Percentiles rank a stretch among this genome's conserved stretches.
phyloP scores from a whole-genome alignment of 306 rosid genomes.

The Citrullus mucosospermus region DNA sequence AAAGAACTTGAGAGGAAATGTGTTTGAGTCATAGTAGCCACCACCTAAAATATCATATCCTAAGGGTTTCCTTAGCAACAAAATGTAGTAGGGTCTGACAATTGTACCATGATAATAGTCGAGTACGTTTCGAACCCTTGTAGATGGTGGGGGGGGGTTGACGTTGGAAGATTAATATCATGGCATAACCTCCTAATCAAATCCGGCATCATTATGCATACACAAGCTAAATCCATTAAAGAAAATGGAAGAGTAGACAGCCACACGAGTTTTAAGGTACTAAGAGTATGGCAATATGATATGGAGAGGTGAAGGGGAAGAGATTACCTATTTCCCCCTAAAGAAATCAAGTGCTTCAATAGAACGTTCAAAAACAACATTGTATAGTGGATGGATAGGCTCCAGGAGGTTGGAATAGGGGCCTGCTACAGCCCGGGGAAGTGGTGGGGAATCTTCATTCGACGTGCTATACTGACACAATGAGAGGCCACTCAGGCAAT shows the following conservation, averaged over 20 bases:
- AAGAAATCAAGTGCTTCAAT: slow-evolving; percentile 61
- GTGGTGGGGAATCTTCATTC: slow-evolving; percentile 43
- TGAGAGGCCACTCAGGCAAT: slow-evolving; percentile 87
- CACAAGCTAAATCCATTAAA: background rate
- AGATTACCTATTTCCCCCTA: slow-evolving; percentile 17
- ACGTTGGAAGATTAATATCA: background rate
- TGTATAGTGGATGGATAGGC: slow-evolving; percentile 73
- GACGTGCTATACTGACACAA: slow-evolving; percentile 62
- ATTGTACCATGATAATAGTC: no score
- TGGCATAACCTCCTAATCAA: background rate
- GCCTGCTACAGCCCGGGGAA: slow-evolving; percentile 39
- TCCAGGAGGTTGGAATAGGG: slow-evolving; percentile 70
- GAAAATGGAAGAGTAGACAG: background rate
- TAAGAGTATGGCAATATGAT: background rate
- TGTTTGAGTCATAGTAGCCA: background rate
- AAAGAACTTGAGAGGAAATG: no score
- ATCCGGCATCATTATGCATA: background rate
- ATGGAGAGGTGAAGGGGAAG: background rate
- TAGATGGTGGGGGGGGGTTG: no score
- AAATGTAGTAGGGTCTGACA: no score
- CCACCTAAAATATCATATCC: background rate
- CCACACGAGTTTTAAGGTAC: background rate
- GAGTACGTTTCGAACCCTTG: no score
- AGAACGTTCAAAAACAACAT: slow-evolving; percentile 53
- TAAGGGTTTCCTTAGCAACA: no score